These are phyloP conservation scores for Dianthus caryophyllus DNA, from an alignment of 148 eudicot genomes.

Conservation along the genomic window DNA sequence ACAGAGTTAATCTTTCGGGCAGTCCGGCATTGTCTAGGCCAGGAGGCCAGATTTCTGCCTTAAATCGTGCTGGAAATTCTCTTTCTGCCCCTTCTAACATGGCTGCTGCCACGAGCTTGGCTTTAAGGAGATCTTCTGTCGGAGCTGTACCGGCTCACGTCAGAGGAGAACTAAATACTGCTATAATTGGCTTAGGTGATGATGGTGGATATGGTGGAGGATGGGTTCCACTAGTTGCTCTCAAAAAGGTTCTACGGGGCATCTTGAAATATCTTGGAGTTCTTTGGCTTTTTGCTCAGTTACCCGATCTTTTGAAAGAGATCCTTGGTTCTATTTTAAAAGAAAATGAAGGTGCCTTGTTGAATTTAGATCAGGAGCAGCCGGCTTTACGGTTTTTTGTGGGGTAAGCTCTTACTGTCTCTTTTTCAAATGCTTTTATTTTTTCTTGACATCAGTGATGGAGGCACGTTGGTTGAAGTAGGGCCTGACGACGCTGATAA, in stretches of 20 bases:
- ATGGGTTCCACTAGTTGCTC: slow-evolving; percentile 99
- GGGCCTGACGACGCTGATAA: too few relatives aligned
- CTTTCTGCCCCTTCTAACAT: slow-evolving; percentile 52
- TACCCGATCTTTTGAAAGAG: slow-evolving; percentile 93
- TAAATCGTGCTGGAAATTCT: slow-evolving; percentile 61
- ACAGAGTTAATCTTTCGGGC: slow-evolving; percentile 47
- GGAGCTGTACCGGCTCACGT: slow-evolving; percentile 93
- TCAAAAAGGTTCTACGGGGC: slow-evolving; percentile 94
- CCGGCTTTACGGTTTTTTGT: slow-evolving; percentile 98
- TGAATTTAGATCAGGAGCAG: slow-evolving; percentile 98
- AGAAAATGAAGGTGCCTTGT: slow-evolving; percentile 91
- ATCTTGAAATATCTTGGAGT: slow-evolving; percentile 96
- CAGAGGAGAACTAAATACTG: slow-evolving; percentile 94
- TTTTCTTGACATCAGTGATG: not conserved
- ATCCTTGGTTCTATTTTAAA: slow-evolving; percentile 87
- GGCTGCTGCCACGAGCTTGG: slow-evolving; percentile 44
- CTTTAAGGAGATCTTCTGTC: slow-evolving; percentile 68
- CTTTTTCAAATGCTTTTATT: not conserved
- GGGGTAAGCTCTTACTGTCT: slow-evolving; percentile 50
- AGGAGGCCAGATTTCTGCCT: slow-evolving; percentile 48
- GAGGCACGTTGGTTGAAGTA: too few relatives aligned
- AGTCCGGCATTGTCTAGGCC: slow-evolving; percentile 51
- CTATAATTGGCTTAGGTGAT: slow-evolving; percentile 97
- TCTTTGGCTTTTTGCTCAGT: slow-evolving; percentile 95
- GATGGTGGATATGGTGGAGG: slow-evolving; percentile 99